Percentiles rank a stretch among this genome's conserved stretches.
These are phyloP conservation scores for Pichia norvegensis DNA, from an alignment of 1,139 yeast species.

Conservation along the genomic window DNA sequence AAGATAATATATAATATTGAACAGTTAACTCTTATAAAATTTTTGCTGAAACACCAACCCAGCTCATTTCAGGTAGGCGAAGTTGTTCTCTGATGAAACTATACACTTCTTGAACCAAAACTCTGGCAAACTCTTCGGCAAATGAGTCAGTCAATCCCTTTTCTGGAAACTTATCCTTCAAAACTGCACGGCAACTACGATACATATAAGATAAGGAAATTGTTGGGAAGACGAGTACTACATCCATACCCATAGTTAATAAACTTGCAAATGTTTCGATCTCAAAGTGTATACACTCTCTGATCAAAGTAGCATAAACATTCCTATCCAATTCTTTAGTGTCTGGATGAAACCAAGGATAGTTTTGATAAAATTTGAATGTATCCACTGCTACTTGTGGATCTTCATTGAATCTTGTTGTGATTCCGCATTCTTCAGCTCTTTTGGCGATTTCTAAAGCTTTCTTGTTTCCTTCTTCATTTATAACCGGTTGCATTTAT, in stretches of 20 bases:
- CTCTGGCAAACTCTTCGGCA: slow-evolving; percentile 11
- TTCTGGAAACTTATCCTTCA: slow-evolving; percentile 7
- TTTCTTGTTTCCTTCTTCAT: slow-evolving; percentile 9
- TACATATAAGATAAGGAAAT: slow-evolving; percentile 12
- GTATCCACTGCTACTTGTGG: slow-evolving; percentile 13
- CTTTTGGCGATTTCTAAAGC: slow-evolving; percentile 13
- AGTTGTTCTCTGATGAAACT: slow-evolving; percentile 6
- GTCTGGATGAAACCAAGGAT: slow-evolving; percentile 12
- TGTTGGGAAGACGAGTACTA: slow-evolving; percentile 9
- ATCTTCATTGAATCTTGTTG: slow-evolving; percentile 14
- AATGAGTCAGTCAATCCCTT: slow-evolving; percentile 6
- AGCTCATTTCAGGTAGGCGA: slow-evolving; percentile 12
- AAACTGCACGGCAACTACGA: slow-evolving; percentile 9
- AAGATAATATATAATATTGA: no score
- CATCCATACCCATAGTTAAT: slow-evolving; percentile 14
- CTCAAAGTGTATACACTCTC: slow-evolving; percentile 18
- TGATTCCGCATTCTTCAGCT: slow-evolving; percentile 12
- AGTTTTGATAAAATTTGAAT: slow-evolving; percentile 11
- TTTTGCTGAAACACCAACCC: slow-evolving; percentile 13
- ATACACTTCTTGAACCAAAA: slow-evolving; percentile 11
- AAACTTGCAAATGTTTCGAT: slow-evolving; percentile 16
- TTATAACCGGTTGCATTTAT: slow-evolving; percentile 14
- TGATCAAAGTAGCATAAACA: slow-evolving; percentile 13
- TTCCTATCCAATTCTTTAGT: slow-evolving; percentile 7
- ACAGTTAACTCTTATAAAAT: not conserved